Conservation (phyloP, 441 rosid species). For the Gossypium gossypioides region DNA sequence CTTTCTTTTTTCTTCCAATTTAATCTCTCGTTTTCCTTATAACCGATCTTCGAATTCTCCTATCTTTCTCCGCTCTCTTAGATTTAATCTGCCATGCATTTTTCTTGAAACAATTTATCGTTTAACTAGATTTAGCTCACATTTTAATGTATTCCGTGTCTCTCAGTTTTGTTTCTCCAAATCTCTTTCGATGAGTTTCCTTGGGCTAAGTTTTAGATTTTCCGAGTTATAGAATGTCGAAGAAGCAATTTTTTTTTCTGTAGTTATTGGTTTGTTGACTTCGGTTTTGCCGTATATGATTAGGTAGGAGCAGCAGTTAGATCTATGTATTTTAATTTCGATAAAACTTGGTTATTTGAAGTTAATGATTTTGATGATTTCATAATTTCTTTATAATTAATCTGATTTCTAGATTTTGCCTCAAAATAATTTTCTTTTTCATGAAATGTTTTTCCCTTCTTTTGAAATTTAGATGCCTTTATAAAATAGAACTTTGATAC, state of each 20-base stretch:
- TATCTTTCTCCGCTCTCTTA: neutral
- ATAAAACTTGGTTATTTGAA: neutral
- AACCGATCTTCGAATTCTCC: conserved; percentile 12
- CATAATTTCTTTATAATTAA: neutral
- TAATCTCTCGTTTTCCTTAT: neutral
- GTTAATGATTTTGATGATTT: neutral
- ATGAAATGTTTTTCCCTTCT: neutral
- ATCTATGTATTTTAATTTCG: neutral
- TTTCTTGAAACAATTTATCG: neutral
- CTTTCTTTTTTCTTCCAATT: neutral
- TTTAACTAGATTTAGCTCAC: neutral
- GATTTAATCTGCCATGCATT: neutral
- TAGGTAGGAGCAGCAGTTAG: neutral
- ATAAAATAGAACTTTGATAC: neutral
- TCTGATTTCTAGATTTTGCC: neutral
- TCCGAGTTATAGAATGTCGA: neutral
- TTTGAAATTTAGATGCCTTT: neutral
- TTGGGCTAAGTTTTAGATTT: neutral
- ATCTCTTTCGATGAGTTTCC: neutral
- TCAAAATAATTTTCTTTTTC: neutral
- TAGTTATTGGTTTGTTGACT: neutral
- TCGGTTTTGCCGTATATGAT: neutral
- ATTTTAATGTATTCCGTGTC: neutral
- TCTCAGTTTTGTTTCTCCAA: neutral
- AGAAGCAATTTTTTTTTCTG: neutral